Base-by-base conservation (phyloP, 371 early-diverging fungal species). In the Conidiobolus incongruus region DNA sequence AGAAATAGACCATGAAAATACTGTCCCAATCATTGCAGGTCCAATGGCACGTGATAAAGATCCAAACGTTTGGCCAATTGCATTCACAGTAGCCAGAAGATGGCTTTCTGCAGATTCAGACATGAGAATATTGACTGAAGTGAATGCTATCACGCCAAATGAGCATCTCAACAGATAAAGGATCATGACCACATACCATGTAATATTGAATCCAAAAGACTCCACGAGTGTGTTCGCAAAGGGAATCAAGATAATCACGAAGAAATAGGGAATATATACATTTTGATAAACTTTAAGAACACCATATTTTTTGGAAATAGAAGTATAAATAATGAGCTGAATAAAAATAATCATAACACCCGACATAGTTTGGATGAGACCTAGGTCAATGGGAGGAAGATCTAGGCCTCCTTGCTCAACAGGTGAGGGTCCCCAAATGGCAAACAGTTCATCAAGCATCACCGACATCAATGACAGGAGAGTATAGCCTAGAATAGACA, bases 391-490 rank as follows among this genome's bases (percentile, higher is more conserved):
- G 5, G 71, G 45, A 1, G 52, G 42, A 48, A 74, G 70, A 0
- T 60, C 70, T n/a, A 81, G 62, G 0, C 81, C 81, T 39, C 75
- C 80, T 20, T 62, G 55, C 1, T 43, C 44, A 22, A 61, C 35
- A n/a, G 57, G 50, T 7, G 68, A 60, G 7, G 71, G 68, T 2
- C 68, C 61, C 54, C 68, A 83, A 2, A 83, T 46, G 5, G 70
- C 62, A 22, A 77, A 74, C 0, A 78, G 62, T 53, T 81, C 82
- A 40, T 85, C 82, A 41, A 75, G 68, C 23, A 84, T 58, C 40
- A 80, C 75, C 8, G 72, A 58, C 36, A 75, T 72, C 15, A 84
- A 65, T 5, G 72, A 63, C 46, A 81, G 56, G 16, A 64, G 30
- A 10, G 30, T 22, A 40, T 39, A 37, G 11, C 47, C 47, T 13